phyloP scores from a whole-genome alignment of 257 asterid genomes.

The Solanum chmielewskii region DNA sequence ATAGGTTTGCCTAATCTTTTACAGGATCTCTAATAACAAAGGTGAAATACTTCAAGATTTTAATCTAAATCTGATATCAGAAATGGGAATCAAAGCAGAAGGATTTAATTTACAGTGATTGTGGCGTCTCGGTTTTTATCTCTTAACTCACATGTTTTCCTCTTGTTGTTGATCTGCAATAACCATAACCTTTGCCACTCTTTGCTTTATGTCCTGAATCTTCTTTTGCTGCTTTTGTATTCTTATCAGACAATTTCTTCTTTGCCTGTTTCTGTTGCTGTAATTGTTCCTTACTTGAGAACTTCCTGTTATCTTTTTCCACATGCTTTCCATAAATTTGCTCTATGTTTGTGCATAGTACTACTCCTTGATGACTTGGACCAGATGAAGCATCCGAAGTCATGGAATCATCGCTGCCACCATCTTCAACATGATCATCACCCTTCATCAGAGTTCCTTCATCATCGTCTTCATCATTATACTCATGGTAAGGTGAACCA shows the following conservation, averaged over 20 bases:
- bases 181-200: conserved; percentile 10
- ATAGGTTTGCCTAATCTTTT: background rate
- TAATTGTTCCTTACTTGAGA: conserved; percentile 23
- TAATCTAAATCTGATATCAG: background rate
- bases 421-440: conserved; percentile 13
- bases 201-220: conserved; percentile 32
- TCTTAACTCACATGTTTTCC: conserved; percentile 1
- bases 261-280: conserved; percentile 31
- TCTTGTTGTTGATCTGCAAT: conserved; percentile 10
- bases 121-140: background rate
- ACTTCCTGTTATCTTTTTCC: conserved; percentile 18
- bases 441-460: conserved; percentile 6
- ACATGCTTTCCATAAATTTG: conserved; percentile 15
- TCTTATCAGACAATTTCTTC: conserved; percentile 21
- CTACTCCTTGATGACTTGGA: conserved; percentile 41
- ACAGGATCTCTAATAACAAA: background rate
- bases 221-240: conserved; percentile 31
- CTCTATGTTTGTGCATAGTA: background rate
- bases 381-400: conserved; percentile 95
- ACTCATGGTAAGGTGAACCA: conserved; percentile 38
- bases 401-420: conserved; percentile 78
- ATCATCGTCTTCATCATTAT: conserved; percentile 8
- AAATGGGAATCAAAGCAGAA: background rate
- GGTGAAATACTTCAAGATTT: background rate
- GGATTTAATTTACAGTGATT: background rate